phyloP scores from a whole-genome alignment of 257 asterid species.

The Solanum clarkiae region DNA sequence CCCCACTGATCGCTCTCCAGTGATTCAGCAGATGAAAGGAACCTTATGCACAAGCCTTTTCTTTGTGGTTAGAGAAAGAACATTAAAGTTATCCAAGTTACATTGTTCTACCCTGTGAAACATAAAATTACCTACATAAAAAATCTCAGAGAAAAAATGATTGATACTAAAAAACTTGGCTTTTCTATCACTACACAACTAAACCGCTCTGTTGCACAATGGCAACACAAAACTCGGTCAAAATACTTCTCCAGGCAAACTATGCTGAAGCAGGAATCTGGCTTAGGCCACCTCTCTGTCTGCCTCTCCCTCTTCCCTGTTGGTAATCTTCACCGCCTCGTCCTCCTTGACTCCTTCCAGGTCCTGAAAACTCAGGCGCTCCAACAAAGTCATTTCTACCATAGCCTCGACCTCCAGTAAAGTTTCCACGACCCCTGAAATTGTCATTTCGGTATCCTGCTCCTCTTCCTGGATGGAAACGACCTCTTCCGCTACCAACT shows the following conservation, averaged over 20 bases:
- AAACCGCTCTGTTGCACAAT: background rate
- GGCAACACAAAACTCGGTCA: background rate
- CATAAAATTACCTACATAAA: background rate
- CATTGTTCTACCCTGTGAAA: background rate
- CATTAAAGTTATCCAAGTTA: background rate
- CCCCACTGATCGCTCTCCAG: background rate
- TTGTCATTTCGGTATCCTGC: slow-evolving; percentile 42
- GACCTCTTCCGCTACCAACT: slow-evolving; percentile 64
- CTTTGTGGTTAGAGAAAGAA: background rate
- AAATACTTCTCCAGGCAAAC: background rate
- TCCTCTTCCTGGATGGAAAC: slow-evolving; percentile 40
- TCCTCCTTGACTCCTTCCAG: slow-evolving; percentile 5
- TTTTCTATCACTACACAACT: background rate
- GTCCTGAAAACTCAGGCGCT: slow-evolving; percentile 15
- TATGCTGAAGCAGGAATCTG: background rate
- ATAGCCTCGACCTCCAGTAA: slow-evolving; percentile 30
- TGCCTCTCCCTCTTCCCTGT: slow-evolving; percentile 5
- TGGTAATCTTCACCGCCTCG: slow-evolving; percentile 1
- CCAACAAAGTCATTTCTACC: slow-evolving; percentile 47
- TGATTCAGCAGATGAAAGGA: background rate
- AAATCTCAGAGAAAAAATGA: background rate
- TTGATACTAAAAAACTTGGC: background rate
- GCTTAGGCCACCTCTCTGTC: slow-evolving; percentile 4
- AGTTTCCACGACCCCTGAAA: slow-evolving; percentile 51
- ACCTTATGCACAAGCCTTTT: background rate